Evolutionary conservation across 202 grass and related monocot species (phyloP), one percentile per base, ranked within the genome.

Genomic region (Carex arenaria): DNA sequence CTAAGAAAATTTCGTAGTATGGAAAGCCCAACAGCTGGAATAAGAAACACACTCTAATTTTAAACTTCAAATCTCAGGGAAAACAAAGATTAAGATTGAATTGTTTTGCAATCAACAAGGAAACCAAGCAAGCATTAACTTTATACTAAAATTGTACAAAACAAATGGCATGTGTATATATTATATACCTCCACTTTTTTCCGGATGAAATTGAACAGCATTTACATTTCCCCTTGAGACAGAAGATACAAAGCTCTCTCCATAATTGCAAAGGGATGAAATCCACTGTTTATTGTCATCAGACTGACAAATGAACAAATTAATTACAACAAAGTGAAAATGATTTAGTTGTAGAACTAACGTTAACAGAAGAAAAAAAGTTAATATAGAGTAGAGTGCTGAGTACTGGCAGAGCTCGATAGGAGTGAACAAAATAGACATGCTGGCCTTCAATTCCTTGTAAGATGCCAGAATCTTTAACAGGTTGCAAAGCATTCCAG

Each of bases 351-450:
- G 28, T 36, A 36, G 19, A 59, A 56, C 52, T 34, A 56, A 36
- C 0, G 31, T 9, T 31, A 76, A 47, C 38, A 23, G 53, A 67
- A 81, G 18, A 4, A 74, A 15, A 31, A 11, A 74, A 26, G 13
- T 20, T 52, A 53, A 85, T 85, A 83, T 28, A 36, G 49, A 55
- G 15, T 23, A 23, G 59, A 79, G 56, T 23, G 5, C 17, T 12
- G 67, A 61, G 28, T 92, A 95, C 93, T 72, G 96, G 89, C 52
- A 93, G 31, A 76, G 87, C 88, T 36, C 89, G 91, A 26, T 95
- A 98, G 15, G 96, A 95, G 89, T 98, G 96, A 89, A 95, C 96
- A 85, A 98, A 98, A 62, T 98, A 98, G 83, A 98, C 89, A 87
- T 98, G 96, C 34, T 90, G 85, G 10, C 91, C 89, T 85, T 93